Base-by-base conservation (phyloP, 129 eudicot species). In the Glebionis coronaria region DNA sequence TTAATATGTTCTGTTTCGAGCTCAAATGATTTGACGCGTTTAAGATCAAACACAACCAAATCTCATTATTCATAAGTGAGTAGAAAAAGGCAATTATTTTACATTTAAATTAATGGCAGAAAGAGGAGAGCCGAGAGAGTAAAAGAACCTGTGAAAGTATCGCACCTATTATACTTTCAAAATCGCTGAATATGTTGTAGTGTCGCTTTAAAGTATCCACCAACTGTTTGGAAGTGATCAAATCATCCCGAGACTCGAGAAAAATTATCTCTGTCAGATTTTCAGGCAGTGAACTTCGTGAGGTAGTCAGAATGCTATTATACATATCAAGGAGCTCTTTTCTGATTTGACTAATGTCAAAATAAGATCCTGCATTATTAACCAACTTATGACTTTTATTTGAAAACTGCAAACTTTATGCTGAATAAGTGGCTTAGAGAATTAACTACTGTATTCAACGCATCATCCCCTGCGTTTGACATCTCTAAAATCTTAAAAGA, bases 241-340 rank as follows among this genome's bases (percentile, higher is more conserved):
- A 68, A 63, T 79, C 94, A 18, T 72, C 83, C 76, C 80, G 91
- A 54, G 81, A 75, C 65, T 92, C 98, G 7, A 84, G 61, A 76
- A 61, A 81, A 68, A 61, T 18, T 46, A 72, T 63, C 5, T 78
- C 95, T 69, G 66, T 51, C 51, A 64, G 62, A 44, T 61, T 74
- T 60, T 85, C 88, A 72, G 75, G 71, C 46, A 73, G 38, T 4
- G 56, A 58, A 67, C 40, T 63, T 23, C 61, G 76, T 31, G 83
- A 53, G 42, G 68, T 82, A 69, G 71, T 67, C 70, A 55, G 70
- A 72, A 78, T 65, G 44, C 62, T 57, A 27, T 66, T 78, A 73
- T 61, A 79, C 13, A 81, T 63, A 60, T 68, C 72, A 75, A 75
- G 49, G 42, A 88, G 88, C 49, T 82, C 87, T 72, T 68, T 75